These are phyloP conservation scores for Sugiyamaella japonica DNA, from an alignment of 1,139 yeast genomes.

Conservation along the genomic window DNA sequence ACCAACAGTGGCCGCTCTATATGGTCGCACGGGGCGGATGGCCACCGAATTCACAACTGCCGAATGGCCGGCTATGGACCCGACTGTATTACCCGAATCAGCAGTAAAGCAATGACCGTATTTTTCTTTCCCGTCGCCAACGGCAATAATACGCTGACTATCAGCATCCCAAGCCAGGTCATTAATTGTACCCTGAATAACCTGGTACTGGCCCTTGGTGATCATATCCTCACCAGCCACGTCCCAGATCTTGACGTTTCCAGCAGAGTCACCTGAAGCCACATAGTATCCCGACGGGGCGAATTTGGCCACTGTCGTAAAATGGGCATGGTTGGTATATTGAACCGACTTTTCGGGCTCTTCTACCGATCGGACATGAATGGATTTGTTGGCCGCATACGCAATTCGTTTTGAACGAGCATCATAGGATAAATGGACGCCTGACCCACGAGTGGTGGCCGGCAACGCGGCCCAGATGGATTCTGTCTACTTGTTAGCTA, in stretches of 20 bases:
- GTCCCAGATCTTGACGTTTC: constrained; percentile 89
- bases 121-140: constrained; percentile 90
- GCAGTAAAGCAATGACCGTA: constrained; percentile 92
- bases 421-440: constrained; percentile 76
- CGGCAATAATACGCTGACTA: constrained; percentile 80
- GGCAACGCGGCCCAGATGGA: constrained; percentile 71
- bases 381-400: constrained; percentile 79
- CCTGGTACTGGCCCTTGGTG: constrained; percentile 78
- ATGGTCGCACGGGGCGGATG: constrained; percentile 86
- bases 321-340: constrained; percentile 66
- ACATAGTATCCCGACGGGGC: constrained; percentile 87
- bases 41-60: constrained; percentile 79
- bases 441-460: constrained; percentile 64
- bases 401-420: constrained; percentile 64
- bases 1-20: constrained; percentile 89
- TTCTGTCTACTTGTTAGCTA: constrained; percentile 19
- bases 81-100: constrained; percentile 94
- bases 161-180: constrained; percentile 95
- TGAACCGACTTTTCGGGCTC: constrained; percentile 54
- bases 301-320: constrained; percentile 80
- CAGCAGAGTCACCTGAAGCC: constrained; percentile 90
- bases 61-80: constrained; percentile 95
- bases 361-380: constrained; percentile 66
- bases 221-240: constrained; percentile 58
- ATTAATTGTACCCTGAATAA: constrained; percentile 78